These are phyloP conservation scores for Anastatica hierochuntica DNA, from an alignment of 345 rosid species.

Conservation along the genomic window DNA sequence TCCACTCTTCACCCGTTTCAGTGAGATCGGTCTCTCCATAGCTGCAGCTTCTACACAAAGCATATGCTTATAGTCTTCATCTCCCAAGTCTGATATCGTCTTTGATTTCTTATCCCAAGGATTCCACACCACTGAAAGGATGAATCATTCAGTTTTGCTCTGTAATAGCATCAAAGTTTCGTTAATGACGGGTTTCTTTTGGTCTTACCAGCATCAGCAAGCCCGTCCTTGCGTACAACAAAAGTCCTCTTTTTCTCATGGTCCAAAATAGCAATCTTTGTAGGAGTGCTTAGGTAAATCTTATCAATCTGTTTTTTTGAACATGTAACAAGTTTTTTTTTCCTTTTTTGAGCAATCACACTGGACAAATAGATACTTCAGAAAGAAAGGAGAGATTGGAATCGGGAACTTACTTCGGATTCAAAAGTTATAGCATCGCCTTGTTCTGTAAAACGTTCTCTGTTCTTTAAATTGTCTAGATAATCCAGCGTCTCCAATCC, in stretches of 20 bases:
- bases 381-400: background rate
- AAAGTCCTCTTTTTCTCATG: slow-evolving; percentile 94
- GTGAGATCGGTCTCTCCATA: slow-evolving; percentile 63
- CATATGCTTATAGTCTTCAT: slow-evolving; percentile 90
- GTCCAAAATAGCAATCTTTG: slow-evolving; percentile 86
- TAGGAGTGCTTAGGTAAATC: slow-evolving; percentile 76
- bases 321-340: background rate
- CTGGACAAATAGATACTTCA: background rate
- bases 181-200: background rate
- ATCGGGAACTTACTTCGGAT: slow-evolving; percentile 52
- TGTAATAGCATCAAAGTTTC: too few species aligned
- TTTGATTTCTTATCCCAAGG: slow-evolving; percentile 95
- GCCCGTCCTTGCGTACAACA: slow-evolving; percentile 85
- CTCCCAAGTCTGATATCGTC: slow-evolving; percentile 78
- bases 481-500: slow-evolving; percentile 91
- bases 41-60: slow-evolving; percentile 89
- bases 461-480: slow-evolving; percentile 76
- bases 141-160: background rate
- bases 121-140: slow-evolving; percentile 86
- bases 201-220: slow-evolving; percentile 87
- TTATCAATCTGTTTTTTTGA: slow-evolving; percentile 50
- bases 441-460: slow-evolving; percentile 82
- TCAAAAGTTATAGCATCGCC: slow-evolving; percentile 96
- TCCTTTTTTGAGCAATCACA: background rate
- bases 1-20: slow-evolving; percentile 96